Conservation (phyloP, 768 basidiomycete genomes). For the Melanogaster broomeanus region DNA sequence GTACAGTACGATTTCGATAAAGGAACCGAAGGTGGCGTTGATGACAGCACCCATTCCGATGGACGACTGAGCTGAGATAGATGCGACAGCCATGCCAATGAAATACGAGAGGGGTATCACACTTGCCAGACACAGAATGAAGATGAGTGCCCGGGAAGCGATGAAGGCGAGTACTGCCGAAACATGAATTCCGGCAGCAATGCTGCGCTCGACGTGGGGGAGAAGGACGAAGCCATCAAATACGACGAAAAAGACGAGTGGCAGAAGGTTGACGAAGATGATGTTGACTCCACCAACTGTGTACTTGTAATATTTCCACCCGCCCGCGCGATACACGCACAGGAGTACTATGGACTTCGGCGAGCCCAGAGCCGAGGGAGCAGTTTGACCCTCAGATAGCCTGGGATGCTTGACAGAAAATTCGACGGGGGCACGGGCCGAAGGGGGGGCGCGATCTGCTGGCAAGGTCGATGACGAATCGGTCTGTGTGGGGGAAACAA, state of each 20-base stretch:
- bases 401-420: slow-evolving; percentile 73
- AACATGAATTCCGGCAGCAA: slow-evolving; percentile 54
- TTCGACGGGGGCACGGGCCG: slow-evolving; percentile 36
- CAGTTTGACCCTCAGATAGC: slow-evolving; percentile 83
- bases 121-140: slow-evolving; percentile 79
- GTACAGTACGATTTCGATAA: slow-evolving; percentile 96
- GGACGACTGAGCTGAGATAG: slow-evolving; percentile 96
- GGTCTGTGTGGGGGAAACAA: slow-evolving; percentile 36
- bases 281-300: slow-evolving; percentile 99
- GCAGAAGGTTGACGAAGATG: slow-evolving; percentile 92
- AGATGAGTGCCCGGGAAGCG: slow-evolving; percentile 76
- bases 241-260: slow-evolving; percentile 94
- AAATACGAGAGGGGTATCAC: slow-evolving; percentile 99
- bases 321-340: slow-evolving; percentile 91
- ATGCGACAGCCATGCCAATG: slow-evolving; percentile 99
- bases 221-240: slow-evolving; percentile 87
- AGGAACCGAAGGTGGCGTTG: slow-evolving; percentile 98
- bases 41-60: slow-evolving; percentile 99
- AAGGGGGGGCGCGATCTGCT: slow-evolving; percentile 5
- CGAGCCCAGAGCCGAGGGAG: slow-evolving; percentile 71
- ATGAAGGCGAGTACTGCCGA: slow-evolving; percentile 68
- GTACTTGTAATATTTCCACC: slow-evolving; percentile 96
- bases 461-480: slow-evolving; percentile 16
- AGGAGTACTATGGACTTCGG: slow-evolving; percentile 86
- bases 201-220: slow-evolving; percentile 62